These are phyloP conservation scores for Lasiodiplodia theobromae DNA, from an alignment of 2,329 filamentous ascomycete genomes.

Conservation along the genomic window DNA sequence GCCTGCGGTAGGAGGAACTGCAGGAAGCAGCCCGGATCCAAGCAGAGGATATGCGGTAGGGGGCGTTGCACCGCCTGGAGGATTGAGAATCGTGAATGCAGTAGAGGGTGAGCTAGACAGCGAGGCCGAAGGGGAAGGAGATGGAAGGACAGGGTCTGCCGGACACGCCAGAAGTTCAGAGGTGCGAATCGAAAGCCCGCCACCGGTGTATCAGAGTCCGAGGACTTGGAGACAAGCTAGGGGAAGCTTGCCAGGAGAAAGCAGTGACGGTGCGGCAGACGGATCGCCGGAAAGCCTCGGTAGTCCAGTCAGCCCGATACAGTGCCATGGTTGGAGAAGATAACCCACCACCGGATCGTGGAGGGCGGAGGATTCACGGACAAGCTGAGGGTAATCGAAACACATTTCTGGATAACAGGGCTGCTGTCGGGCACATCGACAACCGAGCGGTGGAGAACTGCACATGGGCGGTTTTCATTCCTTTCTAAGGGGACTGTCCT, in stretches of 20 bases:
- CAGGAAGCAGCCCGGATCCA: neutral
- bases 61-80: neutral
- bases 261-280: neutral
- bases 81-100: conserved; percentile 11
- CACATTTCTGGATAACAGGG: neutral
- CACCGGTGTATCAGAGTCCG: conserved; percentile 2
- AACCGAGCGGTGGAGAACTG: neutral
- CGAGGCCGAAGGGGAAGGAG: neutral
- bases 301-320: conserved; percentile 1
- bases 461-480: neutral
- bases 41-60: neutral
- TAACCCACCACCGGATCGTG: neutral
- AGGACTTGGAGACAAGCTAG: neutral
- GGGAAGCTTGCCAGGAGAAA: neutral
- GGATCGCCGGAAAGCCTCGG: neutral
- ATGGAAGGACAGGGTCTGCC: neutral
- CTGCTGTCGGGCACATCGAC: neutral
- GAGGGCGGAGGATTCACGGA: neutral
- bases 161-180: neutral
- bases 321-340: neutral
- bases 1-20: neutral
- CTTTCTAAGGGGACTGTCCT: neutral
- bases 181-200: neutral
- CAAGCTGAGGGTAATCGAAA: neutral
- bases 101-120: conserved; percentile 15